Evolutionary conservation across 1,284 basidiomycete genomes (phyloP), one percentile per base, ranked within the genome.

Genomic region (Rhizoctonia solani): DNA sequence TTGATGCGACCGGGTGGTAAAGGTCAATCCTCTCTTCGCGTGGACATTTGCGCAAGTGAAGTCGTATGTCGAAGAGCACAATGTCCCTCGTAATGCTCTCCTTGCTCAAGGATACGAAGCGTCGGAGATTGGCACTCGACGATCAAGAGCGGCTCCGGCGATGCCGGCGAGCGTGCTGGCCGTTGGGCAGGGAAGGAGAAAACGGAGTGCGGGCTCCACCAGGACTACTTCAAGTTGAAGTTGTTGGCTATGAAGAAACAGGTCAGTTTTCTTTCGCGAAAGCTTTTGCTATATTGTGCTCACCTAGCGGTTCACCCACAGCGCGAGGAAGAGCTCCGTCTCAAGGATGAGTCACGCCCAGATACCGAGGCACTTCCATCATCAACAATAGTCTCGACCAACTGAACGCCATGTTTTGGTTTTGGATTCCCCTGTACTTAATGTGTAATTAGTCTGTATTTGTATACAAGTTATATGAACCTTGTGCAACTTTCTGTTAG

Each of bases 121-220:
- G 87, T 99, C 70, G 96, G 96, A 8, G 96, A 99, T 78, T 96
- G 94, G 91, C 97, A 99, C 79, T 95, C 93, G 71, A 99, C 96
- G 0, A 80, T 78, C 25, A 87, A 88, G 75, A 87, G 87, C 49
- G 81, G 79, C 0, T 85, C 87, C 30, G 88, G 88, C 0, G 89
- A 95, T 72, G 82, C 82, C 1, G 85, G 83, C 1, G 96, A 99
- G 79, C 85, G 96, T 42, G 87, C 89, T 1, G 96, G 96, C 3
- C 81, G 96, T 67, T 99, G 96, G 96, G 88, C 89, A 44, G 93
- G 92, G 23, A 90, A 86, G 77, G 74, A 88, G 69, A 98, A 98
- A 84, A 93, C 92, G 1, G 96, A 98, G 78, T 99, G 96, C 76
- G 96, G 96, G 2, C 77, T 99, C 72, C 96, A 99, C 77, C 85